Base-by-base conservation (phyloP, 202 grass and related monocot species). In the Alloteropsis angusta region DNA sequence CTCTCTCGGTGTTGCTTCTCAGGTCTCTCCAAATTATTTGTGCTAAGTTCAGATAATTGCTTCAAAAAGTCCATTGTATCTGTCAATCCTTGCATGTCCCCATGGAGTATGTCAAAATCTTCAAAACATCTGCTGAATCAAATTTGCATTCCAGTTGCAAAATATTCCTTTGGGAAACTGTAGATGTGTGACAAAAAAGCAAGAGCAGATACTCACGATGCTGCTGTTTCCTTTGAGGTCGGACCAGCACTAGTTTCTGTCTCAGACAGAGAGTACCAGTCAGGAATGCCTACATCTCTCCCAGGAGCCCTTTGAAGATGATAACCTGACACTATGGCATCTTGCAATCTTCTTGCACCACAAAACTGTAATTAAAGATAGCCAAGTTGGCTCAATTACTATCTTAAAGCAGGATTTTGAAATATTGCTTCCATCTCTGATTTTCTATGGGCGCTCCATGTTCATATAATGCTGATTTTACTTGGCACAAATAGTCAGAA, bases 241-340 rank as follows among this genome's bases (percentile, higher is more conserved):
- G 59, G 82, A 68, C 86, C 86, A 73, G 87, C 82, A 79, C 92
- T 84, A 14, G 77, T 92, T 91, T 98, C 88, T 65, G 90, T 95
- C 72, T 98, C 92, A 6, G 96, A 87, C 74, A 89, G 82, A 86
- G 96, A 99, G 72, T 96, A 99, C 96, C 92, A 95, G 42, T 95
- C 96, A 61, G 96, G 92, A 85, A 99, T 85, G 26, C 76, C 83
- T 34, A 91, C 56, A 77, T 96, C 90, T 77, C 86, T 88, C 35
- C 90, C 88, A 17, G 96, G 84, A 79, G 76, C 72, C 82, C 96
- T 91, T 92, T 95, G 96, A 46, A 96, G 72, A 81, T 93, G 88
- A 88, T 99, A 93, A 34, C 92, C 96, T 77, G 94, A 77, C 19
- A 99, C 92, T 89, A 95, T 99, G 54, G 92, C 96, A 87, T 96